phyloP scores from a whole-genome alignment of 441 rosid genomes.

The Dalechampia spathulata region DNA sequence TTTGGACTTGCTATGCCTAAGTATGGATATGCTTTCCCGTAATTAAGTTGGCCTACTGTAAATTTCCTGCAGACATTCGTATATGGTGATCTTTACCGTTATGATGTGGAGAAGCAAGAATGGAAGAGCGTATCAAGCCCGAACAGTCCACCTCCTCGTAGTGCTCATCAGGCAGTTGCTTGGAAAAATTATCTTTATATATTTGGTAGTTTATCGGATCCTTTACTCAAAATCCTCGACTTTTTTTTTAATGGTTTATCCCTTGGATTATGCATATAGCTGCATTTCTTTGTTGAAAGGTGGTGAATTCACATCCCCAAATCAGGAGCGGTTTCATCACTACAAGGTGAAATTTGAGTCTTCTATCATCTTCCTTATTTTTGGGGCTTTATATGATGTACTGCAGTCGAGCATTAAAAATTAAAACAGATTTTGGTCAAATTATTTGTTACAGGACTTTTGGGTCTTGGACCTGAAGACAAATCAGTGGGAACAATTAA shows the following conservation, averaged over 20 bases:
- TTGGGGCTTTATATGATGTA: background rate
- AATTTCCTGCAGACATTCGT: conserved; percentile 66
- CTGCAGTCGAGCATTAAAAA: background rate
- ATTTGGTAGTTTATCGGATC: conserved; percentile 44
- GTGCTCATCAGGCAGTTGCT: conserved; percentile 94
- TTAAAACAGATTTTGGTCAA: background rate
- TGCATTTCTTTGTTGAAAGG: conserved; percentile 34
- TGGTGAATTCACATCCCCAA: conserved; percentile 96
- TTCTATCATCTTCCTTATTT: background rate
- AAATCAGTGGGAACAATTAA: conserved; percentile 94
- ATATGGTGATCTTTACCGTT: conserved; percentile 81
- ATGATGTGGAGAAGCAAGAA: conserved; percentile 82
- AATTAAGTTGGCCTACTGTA: background rate
- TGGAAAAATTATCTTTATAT: conserved; percentile 96
- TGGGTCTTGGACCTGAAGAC: conserved; percentile 94
- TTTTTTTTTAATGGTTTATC: background rate
- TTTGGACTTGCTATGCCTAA: background rate
- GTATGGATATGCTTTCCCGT: background rate
- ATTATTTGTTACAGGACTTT: conserved; percentile 49
- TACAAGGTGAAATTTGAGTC: conserved; percentile 53
- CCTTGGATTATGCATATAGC: background rate
- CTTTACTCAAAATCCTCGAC: background rate
- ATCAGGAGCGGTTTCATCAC: conserved; percentile 95
- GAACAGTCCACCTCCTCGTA: conserved; percentile 96
- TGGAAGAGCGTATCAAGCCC: conserved; percentile 92